Evolutionary conservation across 2,329 filamentous ascomycete genomes (phyloP).

Genomic region (Emergomyces pasteurianus): DNA sequence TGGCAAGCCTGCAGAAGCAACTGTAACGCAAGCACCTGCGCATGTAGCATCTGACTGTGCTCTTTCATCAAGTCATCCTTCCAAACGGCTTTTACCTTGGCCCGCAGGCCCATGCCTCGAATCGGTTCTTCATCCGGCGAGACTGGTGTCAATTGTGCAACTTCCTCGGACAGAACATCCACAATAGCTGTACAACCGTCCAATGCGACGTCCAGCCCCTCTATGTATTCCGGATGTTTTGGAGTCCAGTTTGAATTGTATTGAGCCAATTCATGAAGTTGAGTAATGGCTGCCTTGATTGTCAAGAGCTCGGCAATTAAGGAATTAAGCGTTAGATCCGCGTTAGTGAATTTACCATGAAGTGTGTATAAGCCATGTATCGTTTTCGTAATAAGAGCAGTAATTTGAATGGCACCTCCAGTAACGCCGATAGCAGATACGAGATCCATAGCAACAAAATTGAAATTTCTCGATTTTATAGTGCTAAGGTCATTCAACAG

Average conservation of each 20-base stretch:
- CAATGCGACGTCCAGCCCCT: slow-evolving; percentile 22
- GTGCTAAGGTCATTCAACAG: background rate
- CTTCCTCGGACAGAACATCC: slow-evolving; percentile 25
- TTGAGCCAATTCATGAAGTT: slow-evolving; percentile 25
- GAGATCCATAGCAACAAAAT: slow-evolving; percentile 41
- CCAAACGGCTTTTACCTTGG: slow-evolving; percentile 23
- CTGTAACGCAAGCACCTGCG: slow-evolving; percentile 27
- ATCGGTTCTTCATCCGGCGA: slow-evolving; percentile 9
- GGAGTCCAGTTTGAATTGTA: slow-evolving; percentile 15
- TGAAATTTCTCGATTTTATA: background rate
- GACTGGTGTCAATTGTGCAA: slow-evolving; percentile 19
- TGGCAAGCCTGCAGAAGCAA: slow-evolving; percentile 28
- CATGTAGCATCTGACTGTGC: slow-evolving; percentile 24
- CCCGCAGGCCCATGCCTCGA: slow-evolving; percentile 15
- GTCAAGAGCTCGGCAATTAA: slow-evolving; percentile 25
- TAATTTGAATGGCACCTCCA: slow-evolving; percentile 23
- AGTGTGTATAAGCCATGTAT: slow-evolving; percentile 22
- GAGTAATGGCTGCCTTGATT: slow-evolving; percentile 25
- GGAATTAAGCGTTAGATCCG: slow-evolving; percentile 27
- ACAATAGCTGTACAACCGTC: slow-evolving; percentile 26
- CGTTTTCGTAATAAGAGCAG: slow-evolving; percentile 23
- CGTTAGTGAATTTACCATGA: slow-evolving; percentile 23
- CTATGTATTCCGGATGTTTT: slow-evolving; percentile 17
- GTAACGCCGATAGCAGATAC: slow-evolving; percentile 23
- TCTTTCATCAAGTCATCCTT: slow-evolving; percentile 26